Conservation (phyloP, 495 filamentous ascomycete species). For the Daldinia grandis region DNA sequence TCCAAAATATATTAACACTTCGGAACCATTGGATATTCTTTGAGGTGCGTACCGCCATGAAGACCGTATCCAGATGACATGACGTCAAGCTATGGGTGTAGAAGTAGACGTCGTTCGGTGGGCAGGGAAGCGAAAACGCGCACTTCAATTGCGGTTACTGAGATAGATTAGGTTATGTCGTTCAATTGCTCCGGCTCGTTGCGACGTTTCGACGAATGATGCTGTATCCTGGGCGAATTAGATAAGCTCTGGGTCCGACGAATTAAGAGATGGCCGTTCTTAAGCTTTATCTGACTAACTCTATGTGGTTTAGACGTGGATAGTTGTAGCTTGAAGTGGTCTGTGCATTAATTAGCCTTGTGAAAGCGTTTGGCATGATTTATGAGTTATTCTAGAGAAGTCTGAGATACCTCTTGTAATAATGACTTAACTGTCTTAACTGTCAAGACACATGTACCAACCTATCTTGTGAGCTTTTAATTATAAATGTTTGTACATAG, state of each 20-base stretch:
- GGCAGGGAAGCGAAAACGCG: neutral
- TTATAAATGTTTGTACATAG: too few relatives aligned
- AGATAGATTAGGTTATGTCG: slow-evolving; percentile 11
- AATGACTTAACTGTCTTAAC: too few relatives aligned
- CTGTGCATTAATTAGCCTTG: too few relatives aligned
- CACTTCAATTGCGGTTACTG: slow-evolving; percentile 11
- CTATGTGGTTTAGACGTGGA: neutral
- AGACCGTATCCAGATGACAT: slow-evolving; percentile 88
- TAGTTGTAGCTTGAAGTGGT: too few relatives aligned
- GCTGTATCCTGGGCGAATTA: slow-evolving; percentile 22
- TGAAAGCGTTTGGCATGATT: too few relatives aligned
- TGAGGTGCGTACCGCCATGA: slow-evolving; percentile 70
- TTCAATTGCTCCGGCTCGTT: neutral
- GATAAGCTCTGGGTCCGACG: slow-evolving; percentile 20
- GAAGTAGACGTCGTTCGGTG: slow-evolving; percentile 24
- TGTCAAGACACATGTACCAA: too few relatives aligned
- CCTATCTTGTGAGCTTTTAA: too few relatives aligned
- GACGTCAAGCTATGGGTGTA: slow-evolving; percentile 45
- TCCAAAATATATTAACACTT: slow-evolving; percentile 19
- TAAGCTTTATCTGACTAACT: slow-evolving; percentile 16
- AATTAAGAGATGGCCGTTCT: slow-evolving; percentile 18
- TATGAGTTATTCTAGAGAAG: too few relatives aligned
- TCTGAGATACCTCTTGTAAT: too few relatives aligned
- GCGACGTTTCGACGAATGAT: slow-evolving; percentile 26
- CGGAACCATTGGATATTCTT: slow-evolving; percentile 19